phyloP scores from a whole-genome alignment of 2,329 filamentous ascomycete species.

The Exophiala xenobiotica region DNA sequence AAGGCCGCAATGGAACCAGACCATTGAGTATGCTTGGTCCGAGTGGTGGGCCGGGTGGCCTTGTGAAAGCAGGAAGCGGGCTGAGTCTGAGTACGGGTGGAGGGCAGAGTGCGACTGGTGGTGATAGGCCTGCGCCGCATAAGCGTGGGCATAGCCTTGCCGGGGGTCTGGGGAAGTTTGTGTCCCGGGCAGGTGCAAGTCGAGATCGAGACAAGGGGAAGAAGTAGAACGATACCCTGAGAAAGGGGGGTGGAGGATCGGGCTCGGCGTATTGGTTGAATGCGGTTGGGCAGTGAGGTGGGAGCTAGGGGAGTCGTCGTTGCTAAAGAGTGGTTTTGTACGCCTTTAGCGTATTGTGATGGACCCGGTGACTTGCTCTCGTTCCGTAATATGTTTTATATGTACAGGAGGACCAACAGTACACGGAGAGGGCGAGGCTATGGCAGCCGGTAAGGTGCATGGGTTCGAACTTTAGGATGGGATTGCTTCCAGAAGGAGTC shows the following conservation, averaged over 20 bases:
- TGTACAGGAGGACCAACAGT: too few relatives aligned
- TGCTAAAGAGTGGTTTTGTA: not conserved
- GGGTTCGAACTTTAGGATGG: too few relatives aligned
- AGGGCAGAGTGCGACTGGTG: conserved; percentile 4
- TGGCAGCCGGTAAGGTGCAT: too few relatives aligned
- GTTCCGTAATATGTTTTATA: too few relatives aligned
- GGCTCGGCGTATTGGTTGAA: not conserved
- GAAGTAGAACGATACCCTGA: conserved; percentile 1
- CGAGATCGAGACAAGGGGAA: conserved; percentile 28
- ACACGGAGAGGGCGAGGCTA: too few relatives aligned
- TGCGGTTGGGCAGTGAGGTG: not conserved
- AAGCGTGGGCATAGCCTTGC: conserved; percentile 29
- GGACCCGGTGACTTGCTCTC: too few relatives aligned
- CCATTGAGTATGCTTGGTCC: conserved; percentile 17
- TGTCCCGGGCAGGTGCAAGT: conserved; percentile 58
- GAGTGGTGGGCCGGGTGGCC: conserved; percentile 1
- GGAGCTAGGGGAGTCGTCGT: not conserved
- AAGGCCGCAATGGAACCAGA: not conserved
- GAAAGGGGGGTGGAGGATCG: not conserved
- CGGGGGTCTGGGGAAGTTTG: conserved; percentile 29
- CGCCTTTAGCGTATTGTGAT: too few relatives aligned
- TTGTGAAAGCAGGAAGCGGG: conserved; percentile 13
- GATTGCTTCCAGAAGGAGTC: too few relatives aligned
- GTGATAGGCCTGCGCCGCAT: conserved; percentile 14
- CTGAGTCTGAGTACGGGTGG: conserved; percentile 8